Evolutionary conservation across 108 stramenopile genomes (phyloP), one percentile per base, ranked within the genome.

Genomic region (Skeletonema grethae): DNA sequence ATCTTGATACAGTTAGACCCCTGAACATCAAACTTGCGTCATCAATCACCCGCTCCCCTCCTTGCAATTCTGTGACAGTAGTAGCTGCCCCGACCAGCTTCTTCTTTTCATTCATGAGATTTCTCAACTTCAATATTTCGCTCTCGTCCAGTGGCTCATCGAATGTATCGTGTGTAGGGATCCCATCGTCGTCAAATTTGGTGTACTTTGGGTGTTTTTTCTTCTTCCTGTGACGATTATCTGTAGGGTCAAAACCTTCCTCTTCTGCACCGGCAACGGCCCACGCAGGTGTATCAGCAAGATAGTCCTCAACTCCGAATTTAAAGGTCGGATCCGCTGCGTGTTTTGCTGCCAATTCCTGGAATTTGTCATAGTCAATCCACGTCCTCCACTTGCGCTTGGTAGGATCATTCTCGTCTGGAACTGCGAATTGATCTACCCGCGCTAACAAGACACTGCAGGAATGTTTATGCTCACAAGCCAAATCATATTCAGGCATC

Each of bases 381-480:
- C 98, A 99, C 6, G 98, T 97, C 56, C 82, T 82, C 98, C 98
- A 99, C 72, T 72, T 76, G 18, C 95, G 84, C 38, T 77, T 76
- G 5, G 85, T 89, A 24, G 86, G 85, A 30, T 70, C 80, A 13
- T 77, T 69, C 7, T 82, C 82, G 50, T 88, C 83, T 18, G 84
- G 82, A 8, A 76, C 50, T 1, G 90, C 83, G 75, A 96, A 93
- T 57, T 92, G 91, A 82, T 95, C 94, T 4, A 94, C 92, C 32
- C 94, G 70, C 12, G 97, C 96, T 31, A 99, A 80, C 32, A 99
- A 76, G n/a, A 97, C 92, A 57, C 93, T 95, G 63, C 90, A 90
- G 10, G 96, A 97, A 72, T 99, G 98, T 61, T 93, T 95, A 81
- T 99, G 98, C 72, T 96, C 95, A 67, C 93, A 95, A 13, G 96